Evolutionary conservation across 2,329 filamentous ascomycete species (phyloP).

Genomic region (Blumeriella jaapii): DNA sequence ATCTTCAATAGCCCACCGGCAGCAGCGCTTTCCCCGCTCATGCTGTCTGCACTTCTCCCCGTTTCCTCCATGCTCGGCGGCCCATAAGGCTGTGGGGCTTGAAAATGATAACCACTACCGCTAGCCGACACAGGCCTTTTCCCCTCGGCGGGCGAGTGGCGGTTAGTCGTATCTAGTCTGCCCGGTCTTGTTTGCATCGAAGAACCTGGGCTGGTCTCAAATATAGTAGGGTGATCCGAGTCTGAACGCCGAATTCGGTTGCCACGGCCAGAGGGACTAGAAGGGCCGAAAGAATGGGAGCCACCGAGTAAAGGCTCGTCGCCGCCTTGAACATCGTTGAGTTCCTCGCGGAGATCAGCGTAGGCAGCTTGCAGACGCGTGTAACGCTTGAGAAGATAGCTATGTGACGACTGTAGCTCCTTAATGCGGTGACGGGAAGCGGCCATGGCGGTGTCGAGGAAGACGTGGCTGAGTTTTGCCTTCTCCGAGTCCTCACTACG

Average conservation of each 20-base stretch:
- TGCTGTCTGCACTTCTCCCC: constrained; percentile 3
- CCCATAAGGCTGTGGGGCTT: constrained; percentile 5
- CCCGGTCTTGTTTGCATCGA: background rate
- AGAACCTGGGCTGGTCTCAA: background rate
- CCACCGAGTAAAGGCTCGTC: constrained; percentile 6
- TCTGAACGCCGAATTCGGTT: constrained; percentile 2
- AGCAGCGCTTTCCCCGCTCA: constrained; percentile 4
- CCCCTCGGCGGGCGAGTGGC: constrained; percentile 1
- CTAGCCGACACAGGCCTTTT: constrained; percentile 3
- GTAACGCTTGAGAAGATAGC: constrained; percentile 37
- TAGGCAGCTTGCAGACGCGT: constrained; percentile 37
- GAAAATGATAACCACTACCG: constrained; percentile 4
- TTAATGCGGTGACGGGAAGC: constrained; percentile 29
- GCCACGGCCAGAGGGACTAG: background rate
- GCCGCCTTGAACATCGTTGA: constrained; percentile 12
- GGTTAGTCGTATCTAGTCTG: background rate
- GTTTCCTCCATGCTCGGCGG: constrained; percentile 1
- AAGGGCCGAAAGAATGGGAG: background rate
- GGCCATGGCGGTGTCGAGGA: constrained; percentile 16
- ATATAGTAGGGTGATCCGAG: constrained; percentile 1
- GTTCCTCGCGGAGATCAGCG: constrained; percentile 27
- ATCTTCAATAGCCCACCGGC: constrained; percentile 3
- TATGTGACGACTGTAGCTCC: constrained; percentile 40
- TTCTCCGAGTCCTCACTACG: constrained; percentile 4
- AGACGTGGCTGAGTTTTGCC: constrained; percentile 7